Conservation (phyloP, 2,329 filamentous ascomycete species). For the Aspergillus sp. region DNA sequence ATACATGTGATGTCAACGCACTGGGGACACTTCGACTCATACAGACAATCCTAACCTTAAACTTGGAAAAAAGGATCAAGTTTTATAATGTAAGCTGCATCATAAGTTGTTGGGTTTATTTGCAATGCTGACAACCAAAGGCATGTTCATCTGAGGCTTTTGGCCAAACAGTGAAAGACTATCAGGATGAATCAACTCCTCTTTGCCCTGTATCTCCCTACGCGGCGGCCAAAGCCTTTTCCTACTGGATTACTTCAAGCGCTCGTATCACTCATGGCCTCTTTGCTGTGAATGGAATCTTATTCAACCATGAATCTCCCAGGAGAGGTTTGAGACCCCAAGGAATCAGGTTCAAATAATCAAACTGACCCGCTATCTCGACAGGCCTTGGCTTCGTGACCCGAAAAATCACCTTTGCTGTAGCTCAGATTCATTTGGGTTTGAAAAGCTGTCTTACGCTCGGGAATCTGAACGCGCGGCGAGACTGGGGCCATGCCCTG, state of each 20-base stretch:
- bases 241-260: constrained; percentile 2
- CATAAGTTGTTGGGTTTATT: background rate
- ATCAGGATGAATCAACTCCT: constrained; percentile 1
- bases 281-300: constrained; percentile 3
- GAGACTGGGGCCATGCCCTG: constrained; percentile 2
- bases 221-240: constrained; percentile 1
- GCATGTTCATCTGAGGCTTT: constrained; percentile 2
- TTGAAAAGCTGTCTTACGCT: background rate
- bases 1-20: constrained; percentile 1
- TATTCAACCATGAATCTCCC: constrained; percentile 5
- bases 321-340: background rate
- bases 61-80: background rate
- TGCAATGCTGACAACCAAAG: background rate
- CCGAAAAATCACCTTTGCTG: background rate
- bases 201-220: constrained; percentile 3
- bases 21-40: constrained; percentile 1
- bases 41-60: background rate
- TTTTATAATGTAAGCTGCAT: constrained; percentile 1
- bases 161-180: background rate
- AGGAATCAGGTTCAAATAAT: background rate
- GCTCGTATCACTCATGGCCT: constrained; percentile 1
- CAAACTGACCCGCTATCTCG: background rate
- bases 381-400: background rate
- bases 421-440: background rate
- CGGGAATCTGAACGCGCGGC: background rate